Base-by-base conservation (phyloP, 169 alveolate species). In the Theileria annulata region DNA sequence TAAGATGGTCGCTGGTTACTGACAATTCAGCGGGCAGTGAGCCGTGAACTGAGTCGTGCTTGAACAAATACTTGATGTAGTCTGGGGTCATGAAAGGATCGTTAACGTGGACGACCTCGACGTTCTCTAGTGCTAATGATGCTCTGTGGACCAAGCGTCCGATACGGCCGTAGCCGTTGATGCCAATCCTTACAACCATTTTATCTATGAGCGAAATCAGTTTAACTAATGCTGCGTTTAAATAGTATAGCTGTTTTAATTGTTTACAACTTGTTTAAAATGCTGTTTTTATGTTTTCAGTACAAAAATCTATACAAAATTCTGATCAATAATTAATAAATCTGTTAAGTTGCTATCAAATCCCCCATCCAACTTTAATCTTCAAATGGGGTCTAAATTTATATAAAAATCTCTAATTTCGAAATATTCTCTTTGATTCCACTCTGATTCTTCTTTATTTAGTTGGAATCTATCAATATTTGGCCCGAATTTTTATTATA, bases 81-180 rank as follows among this genome's bases (percentile, higher is more conserved):
- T 95, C 96, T 28, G 94, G 84, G 75, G 91, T 97, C 99, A 96
- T 97, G 95, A 96, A 97, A 66, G 99, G 99, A 87, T 98, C 99
- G 92, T 97, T 97, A 88, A 98, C 92, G 54, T 99, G 99, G 73
- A 96, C 96, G 13, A 96, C 98, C 85, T 87, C 93, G 30, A 86
- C 78, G 48, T 23, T 62, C 56, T 67, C 70, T 60, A 68, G 64
- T 13, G 79, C 63, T 28, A 80, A 68, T 67, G 98, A 95, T 3
- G 99, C 99, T 75, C 99, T 96, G 92, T 96, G 95, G 60, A 97
- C 99, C 85, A 97, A 87, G 71, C 99, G 96, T 60, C 99, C 99
- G 87, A 98, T 97, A 82, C 99, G 97, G 81, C 99, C 99, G 95
- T 97, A 98, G 66, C 99, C 99, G 92, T 98, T 98, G 92, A 97